phyloP scores from a whole-genome alignment of 2,329 filamentous ascomycete species.

The Sporothrix euskadiensis region DNA sequence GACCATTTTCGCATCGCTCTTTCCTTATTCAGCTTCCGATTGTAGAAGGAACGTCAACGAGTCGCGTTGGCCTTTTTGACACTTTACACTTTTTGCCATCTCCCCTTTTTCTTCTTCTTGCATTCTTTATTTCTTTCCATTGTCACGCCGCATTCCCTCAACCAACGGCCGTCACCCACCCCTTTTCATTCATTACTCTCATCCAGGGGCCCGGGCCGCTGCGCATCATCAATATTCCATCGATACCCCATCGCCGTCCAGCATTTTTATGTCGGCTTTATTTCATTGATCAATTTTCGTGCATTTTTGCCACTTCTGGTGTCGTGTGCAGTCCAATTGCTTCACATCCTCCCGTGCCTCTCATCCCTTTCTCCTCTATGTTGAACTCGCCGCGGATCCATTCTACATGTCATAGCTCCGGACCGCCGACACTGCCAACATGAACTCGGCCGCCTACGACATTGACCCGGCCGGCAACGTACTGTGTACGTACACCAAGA shows the following conservation, averaged over 20 bases:
- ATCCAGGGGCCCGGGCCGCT: conserved; percentile 3
- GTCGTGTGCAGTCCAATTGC: neutral
- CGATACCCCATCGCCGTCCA: neutral
- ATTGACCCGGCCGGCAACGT: conserved; percentile 44
- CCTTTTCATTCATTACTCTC: conserved; percentile 14
- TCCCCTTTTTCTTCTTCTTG: neutral
- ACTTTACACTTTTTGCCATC: neutral
- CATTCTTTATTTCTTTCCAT: neutral
- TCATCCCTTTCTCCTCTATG: neutral
- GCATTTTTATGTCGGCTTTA: neutral
- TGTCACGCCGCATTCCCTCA: neutral
- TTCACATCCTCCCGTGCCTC: neutral
- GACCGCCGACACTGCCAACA: conserved; percentile 30
- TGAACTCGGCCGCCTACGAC: conserved; percentile 41
- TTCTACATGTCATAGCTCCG: conserved; percentile 16
- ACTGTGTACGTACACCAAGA: conserved; percentile 40
- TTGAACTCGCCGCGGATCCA: neutral
- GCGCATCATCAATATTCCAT: neutral
- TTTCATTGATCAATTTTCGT: neutral
- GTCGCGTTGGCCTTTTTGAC: neutral
- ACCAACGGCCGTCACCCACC: neutral
- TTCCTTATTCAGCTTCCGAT: conserved; percentile 2
- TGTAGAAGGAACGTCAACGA: neutral
- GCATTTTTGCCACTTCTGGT: neutral
- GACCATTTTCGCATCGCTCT: conserved; percentile 12